Conservation (phyloP, 129 eudicot species). For the Ambrosia trifida region DNA sequence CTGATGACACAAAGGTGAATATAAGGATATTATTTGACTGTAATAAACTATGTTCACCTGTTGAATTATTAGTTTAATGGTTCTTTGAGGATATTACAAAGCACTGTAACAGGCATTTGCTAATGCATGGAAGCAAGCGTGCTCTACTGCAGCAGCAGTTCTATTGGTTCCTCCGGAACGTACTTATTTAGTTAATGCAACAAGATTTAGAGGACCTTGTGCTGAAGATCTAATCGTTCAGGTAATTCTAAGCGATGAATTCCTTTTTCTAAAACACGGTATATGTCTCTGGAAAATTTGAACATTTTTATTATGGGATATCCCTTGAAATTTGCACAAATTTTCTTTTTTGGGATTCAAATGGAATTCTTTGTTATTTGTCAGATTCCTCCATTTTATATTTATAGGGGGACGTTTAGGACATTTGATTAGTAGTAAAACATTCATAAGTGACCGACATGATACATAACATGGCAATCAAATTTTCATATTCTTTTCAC, state of each 20-base stretch:
- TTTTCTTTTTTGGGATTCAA: no score
- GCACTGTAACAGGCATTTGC: conserved; percentile 61
- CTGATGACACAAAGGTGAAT: conserved; percentile 94
- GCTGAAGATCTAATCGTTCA: conserved; percentile 59
- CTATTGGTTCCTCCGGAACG: conserved; percentile 77
- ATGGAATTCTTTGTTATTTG: no score
- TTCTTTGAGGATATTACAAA: conserved; percentile 16
- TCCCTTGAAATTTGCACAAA: background rate
- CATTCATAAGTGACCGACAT: background rate
- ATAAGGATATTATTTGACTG: conserved; percentile 2
- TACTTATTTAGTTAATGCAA: conserved; percentile 74
- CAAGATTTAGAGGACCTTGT: conserved; percentile 90
- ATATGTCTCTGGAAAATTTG: conserved; percentile 1
- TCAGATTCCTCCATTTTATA: no score
- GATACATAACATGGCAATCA: conserved; percentile 1
- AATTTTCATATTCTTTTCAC: background rate
- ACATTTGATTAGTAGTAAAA: conserved; percentile 6
- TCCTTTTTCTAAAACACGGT: conserved; percentile 3
- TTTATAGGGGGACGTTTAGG: background rate
- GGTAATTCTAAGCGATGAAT: conserved; percentile 40
- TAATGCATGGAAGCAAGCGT: conserved; percentile 85
- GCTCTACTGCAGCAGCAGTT: conserved; percentile 65
- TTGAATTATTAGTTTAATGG: conserved; percentile 15
- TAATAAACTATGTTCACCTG: conserved; percentile 2
- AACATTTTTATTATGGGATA: background rate